phyloP scores from a whole-genome alignment of 2,329 filamentous ascomycete genomes.

The Cyclaneusma minus region DNA sequence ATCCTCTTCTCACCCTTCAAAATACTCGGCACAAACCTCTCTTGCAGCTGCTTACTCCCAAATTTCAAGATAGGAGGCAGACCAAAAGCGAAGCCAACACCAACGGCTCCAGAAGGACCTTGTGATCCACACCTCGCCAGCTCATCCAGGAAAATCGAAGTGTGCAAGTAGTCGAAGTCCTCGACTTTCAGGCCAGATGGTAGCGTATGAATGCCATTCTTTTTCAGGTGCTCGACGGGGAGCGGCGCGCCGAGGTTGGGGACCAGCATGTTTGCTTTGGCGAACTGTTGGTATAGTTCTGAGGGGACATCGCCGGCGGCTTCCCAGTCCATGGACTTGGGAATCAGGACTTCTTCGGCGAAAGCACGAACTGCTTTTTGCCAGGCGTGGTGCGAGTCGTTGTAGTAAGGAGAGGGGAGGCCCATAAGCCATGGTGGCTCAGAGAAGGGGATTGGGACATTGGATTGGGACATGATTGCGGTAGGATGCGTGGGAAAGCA shows the following conservation, averaged over 20 bases:
- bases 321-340: conserved; percentile 56
- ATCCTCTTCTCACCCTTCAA: conserved; percentile 48
- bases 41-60: conserved; percentile 43
- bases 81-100: conserved; percentile 57
- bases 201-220: conserved; percentile 48
- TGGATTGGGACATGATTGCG: conserved; percentile 1
- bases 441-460: conserved; percentile 44
- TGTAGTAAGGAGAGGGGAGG: conserved; percentile 58
- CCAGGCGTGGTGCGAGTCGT: conserved; percentile 45
- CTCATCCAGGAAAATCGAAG: conserved; percentile 55
- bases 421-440: conserved; percentile 59
- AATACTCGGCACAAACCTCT: conserved; percentile 51
- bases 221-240: conserved; percentile 51
- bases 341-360: conserved; percentile 43
- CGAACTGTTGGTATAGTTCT: conserved; percentile 49
- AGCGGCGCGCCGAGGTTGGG: conserved; percentile 54
- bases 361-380: conserved; percentile 55
- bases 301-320: conserved; percentile 28
- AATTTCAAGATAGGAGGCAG: conserved; percentile 59
- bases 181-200: conserved; percentile 51
- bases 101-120: conserved; percentile 49
- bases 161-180: conserved; percentile 60
- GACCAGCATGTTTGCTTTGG: conserved; percentile 51
- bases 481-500: not conserved
- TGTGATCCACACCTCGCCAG: conserved; percentile 48